Base-by-base conservation (phyloP, 257 asterid genomes). In the Solanum habrochaites region DNA sequence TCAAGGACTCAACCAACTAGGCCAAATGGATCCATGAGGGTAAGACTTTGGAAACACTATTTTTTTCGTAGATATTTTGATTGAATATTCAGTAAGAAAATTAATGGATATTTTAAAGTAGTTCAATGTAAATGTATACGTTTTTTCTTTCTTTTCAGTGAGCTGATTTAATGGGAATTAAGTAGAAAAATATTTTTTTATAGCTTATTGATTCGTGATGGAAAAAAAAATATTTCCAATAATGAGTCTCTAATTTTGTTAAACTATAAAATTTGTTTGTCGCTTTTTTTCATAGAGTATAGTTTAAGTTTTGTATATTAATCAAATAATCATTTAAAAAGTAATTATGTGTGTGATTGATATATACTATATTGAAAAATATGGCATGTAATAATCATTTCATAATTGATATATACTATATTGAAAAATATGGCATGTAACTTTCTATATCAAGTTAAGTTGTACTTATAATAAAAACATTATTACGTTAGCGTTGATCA, bases 21-120 rank as follows among this genome's bases (percentile, higher is more conserved):
- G 86, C 95, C 90, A 45, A 93, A 88, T 83, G 96, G 96, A 29
- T 96, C 99, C 89, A 96, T 96, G 99, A 93, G 99, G 94, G 99
- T 96, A 90, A 86, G 89, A 52, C 16, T 21, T 1, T 20, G 16
- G 60, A 0, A 52, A 52, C 0, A 52, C 23, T 52, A 52, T 49
- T 49, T 49, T 32, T 32, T 49, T 0, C 23, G 3, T 20, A 49
- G 0, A 49, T 52, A 52, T 60, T 60, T 60, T 60, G 14, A 60
- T 60, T 60, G 11, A 21, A 60, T 52, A 52, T 52, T 60, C 67
- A 0, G 0, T 60, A 27, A 21, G 6, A 58, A 58, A 58, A 21
- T 21, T 0, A 23, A 6, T 23, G 8, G 0, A 52, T 60, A 60
- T 21, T 60, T 60, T 21, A 4, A 9, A 8, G 27, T 9, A 60